phyloP scores from a whole-genome alignment of 768 basidiomycete genomes.

The Imleria badia region DNA sequence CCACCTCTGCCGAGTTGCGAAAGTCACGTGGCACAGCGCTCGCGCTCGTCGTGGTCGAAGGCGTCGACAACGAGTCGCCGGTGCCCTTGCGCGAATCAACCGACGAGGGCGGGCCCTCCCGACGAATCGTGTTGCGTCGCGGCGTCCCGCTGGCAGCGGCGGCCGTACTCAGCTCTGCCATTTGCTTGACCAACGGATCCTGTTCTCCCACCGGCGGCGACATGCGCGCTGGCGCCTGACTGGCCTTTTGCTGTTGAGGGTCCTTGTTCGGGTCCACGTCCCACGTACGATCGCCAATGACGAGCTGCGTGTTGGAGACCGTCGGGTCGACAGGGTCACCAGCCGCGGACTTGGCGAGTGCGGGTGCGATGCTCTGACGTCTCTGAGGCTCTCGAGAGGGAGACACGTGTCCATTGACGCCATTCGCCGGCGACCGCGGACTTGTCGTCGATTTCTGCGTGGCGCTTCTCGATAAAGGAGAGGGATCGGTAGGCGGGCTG shows the following conservation, averaged over 20 bases:
- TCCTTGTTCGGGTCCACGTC: slow-evolving; percentile 63
- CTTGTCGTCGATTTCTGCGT: slow-evolving; percentile 29
- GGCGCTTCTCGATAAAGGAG: slow-evolving; percentile 29
- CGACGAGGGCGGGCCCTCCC: slow-evolving; percentile 22
- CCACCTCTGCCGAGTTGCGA: slow-evolving; percentile 68
- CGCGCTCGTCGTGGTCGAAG: slow-evolving; percentile 21
- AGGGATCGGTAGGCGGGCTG: slow-evolving; percentile 34
- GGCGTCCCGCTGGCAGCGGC: slow-evolving; percentile 18
- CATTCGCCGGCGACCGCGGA: slow-evolving; percentile 33
- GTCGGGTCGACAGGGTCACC: slow-evolving; percentile 61
- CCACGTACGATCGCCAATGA: slow-evolving; percentile 65
- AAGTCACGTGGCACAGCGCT: slow-evolving; percentile 51
- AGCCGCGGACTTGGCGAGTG: slow-evolving; percentile 34
- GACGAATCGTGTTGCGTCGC: slow-evolving; percentile 26
- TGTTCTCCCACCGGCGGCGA: slow-evolving; percentile 40
- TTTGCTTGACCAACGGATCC: slow-evolving; percentile 67
- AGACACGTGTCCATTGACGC: slow-evolving; percentile 32
- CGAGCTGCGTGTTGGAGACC: slow-evolving; percentile 58
- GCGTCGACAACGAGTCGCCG: slow-evolving; percentile 26
- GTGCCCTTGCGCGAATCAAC: slow-evolving; percentile 28
- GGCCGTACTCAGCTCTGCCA: slow-evolving; percentile 50
- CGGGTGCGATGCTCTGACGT: slow-evolving; percentile 27
- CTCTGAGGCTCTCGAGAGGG: slow-evolving; percentile 24
- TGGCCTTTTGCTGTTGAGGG: slow-evolving; percentile 47
- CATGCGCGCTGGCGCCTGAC: slow-evolving; percentile 16